Conservation (phyloP, 2,329 filamentous ascomycete species). For the Fusarium sp. region DNA sequence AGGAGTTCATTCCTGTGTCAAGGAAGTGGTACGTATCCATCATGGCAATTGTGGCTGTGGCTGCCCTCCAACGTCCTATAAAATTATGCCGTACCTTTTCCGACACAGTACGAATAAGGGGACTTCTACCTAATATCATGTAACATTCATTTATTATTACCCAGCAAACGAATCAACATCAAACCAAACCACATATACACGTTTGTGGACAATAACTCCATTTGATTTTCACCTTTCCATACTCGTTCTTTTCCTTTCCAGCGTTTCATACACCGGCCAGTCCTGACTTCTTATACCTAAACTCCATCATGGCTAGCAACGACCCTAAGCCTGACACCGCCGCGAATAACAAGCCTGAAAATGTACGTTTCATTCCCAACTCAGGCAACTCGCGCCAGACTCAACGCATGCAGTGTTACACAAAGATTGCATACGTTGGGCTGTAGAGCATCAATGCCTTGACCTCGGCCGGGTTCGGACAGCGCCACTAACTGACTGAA, state of each 20-base stretch:
- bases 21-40: constrained; percentile 34
- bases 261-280: not conserved
- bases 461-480: constrained; percentile 1
- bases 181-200: constrained; percentile 5
- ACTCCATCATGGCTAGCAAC: constrained; percentile 53
- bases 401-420: constrained; percentile 8
- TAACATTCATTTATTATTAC: constrained; percentile 22
- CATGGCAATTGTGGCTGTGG: constrained; percentile 23
- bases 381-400: not conserved
- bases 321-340: constrained; percentile 49
- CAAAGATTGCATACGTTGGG: not conserved
- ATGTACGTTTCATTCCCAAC: constrained; percentile 47
- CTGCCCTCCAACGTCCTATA: not conserved
- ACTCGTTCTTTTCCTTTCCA: not conserved
- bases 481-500: constrained; percentile 31
- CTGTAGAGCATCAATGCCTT: constrained; percentile 5
- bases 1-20: not conserved
- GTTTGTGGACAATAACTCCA: not conserved
- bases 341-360: constrained; percentile 49
- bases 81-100: constrained; percentile 24
- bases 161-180: constrained; percentile 20
- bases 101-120: constrained; percentile 41
- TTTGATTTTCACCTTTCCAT: not conserved
- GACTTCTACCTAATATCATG: constrained; percentile 2
- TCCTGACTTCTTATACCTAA: not conserved